Evolutionary conservation across 768 basidiomycete genomes (phyloP).

Genomic region (Amanita pallidorosea): DNA sequence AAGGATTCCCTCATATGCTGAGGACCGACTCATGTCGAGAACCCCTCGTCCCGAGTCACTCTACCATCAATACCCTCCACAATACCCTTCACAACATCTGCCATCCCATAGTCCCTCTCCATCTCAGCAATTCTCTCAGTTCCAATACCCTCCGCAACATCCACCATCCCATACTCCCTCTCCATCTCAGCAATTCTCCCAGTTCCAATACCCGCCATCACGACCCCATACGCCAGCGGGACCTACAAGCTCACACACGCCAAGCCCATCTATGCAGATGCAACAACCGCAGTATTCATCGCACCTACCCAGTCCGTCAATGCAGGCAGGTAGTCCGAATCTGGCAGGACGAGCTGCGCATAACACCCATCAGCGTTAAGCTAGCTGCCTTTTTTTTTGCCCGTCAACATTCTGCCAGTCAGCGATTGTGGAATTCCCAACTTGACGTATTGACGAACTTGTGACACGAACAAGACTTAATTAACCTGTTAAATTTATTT

Average conservation of each 20-base stretch:
- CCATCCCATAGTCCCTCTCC: slow-evolving; percentile 1
- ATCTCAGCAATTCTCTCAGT: slow-evolving; percentile 2
- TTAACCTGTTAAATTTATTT: not conserved
- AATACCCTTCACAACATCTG: slow-evolving; percentile 6
- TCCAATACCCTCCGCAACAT: slow-evolving; percentile 10
- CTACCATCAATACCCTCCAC: slow-evolving; percentile 9
- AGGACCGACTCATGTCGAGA: not conserved
- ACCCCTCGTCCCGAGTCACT: slow-evolving; percentile 9
- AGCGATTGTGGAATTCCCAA: not conserved
- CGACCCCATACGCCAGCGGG: slow-evolving; percentile 1
- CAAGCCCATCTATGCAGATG: not conserved
- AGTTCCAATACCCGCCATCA: slow-evolving; percentile 13
- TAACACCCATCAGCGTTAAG: slow-evolving; percentile 8
- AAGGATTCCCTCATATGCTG: slow-evolving; percentile 24
- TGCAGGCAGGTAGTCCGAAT: slow-evolving; percentile 13
- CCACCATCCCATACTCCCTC: not conserved
- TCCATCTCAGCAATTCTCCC: not conserved
- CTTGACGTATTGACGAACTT: not conserved
- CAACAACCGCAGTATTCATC: no score
- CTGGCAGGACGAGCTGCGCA: slow-evolving; percentile 24
- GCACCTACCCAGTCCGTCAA: slow-evolving; percentile 1
- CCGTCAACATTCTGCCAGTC: not conserved
- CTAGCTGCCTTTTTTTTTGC: no score
- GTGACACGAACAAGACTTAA: not conserved
- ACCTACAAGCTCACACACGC: not conserved